Percentiles rank a stretch among this genome's conserved stretches.
Evolutionary conservation across 2,329 filamentous ascomycete genomes (phyloP).

Genomic region (Ceratocystis huliohia): DNA sequence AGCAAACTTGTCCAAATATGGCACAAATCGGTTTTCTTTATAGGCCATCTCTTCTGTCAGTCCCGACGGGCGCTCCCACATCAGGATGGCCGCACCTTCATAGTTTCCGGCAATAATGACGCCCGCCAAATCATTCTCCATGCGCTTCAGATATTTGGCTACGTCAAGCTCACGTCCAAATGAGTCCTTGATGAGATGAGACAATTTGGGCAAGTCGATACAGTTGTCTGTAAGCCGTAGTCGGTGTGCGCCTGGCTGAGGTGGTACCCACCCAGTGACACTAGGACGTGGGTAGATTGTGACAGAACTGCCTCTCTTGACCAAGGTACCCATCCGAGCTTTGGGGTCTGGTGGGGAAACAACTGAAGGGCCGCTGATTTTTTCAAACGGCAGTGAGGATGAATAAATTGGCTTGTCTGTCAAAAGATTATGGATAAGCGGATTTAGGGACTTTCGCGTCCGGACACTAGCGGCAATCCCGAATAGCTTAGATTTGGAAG

Average conservation of each 20-base stretch:
- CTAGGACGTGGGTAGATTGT: conserved; percentile 68
- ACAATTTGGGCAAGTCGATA: conserved; percentile 70
- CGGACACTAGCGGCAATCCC: conserved; percentile 20
- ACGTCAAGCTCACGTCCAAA: conserved; percentile 78
- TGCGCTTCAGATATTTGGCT: conserved; percentile 66
- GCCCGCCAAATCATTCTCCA: conserved; percentile 70
- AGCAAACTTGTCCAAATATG: conserved; percentile 95
- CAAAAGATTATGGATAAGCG: conserved; percentile 85
- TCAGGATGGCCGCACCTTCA: conserved; percentile 86
- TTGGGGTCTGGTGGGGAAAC: conserved; percentile 15
- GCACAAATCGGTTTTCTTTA: conserved; percentile 55
- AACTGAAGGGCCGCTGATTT: conserved; percentile 34
- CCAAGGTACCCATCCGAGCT: conserved; percentile 52
- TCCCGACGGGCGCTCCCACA: conserved; percentile 70
- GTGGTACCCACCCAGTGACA: conserved; percentile 53
- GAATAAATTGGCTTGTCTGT: conserved; percentile 91
- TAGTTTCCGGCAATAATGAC: conserved; percentile 94
- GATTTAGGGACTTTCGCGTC: conserved; percentile 53
- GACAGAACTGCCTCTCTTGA: conserved; percentile 83
- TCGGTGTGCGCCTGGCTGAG: conserved; percentile 43
- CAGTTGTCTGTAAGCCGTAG: conserved; percentile 65
- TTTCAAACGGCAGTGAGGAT: conserved; percentile 68
- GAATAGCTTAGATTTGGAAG: conserved; percentile 10
- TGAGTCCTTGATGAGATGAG: conserved; percentile 84
- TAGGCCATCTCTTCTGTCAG: conserved; percentile 42